Base-by-base conservation (phyloP, 371 early-diverging fungal species). In the Sporodiniella umbellata region DNA sequence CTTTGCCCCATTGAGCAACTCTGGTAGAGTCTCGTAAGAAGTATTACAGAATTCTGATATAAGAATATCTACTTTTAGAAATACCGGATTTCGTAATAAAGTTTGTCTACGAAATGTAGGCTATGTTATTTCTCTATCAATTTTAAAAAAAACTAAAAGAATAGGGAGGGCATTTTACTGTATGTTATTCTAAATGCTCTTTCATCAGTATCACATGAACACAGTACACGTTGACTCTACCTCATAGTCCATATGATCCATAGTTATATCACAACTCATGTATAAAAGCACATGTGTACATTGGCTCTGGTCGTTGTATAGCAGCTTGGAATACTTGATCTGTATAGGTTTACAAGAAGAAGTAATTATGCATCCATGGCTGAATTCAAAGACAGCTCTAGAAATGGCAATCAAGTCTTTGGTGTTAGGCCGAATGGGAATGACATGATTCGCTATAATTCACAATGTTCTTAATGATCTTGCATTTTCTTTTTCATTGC, bases 271-370 rank as follows among this genome's bases (percentile, higher is more conserved):
- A 18, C 12, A 8, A 28, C 60, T 60, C 22, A 66, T 45, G 40
- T 58, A 66, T 10, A 66, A 33, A 14, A 64, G 21, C 18, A 66
- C 23, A 42, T 62, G 59, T 8, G 51, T 53, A 23, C 51, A 50
- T 18, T 46, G 37, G 17, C 44, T 45, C 18, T 61, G 51, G n/a
- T 54, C 21, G 37, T 57, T 54, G 57, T 39, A 58, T 18, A 52
- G 46, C 38, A 37, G 8, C 11, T 58, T 38, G 17, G 45, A n/a
- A 51, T 60, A 42, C 14, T 42, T 4, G 21, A 51, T 52, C 8
- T 38, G 33, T n/a, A n/a, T n/a, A 19, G 38, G 42, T 31, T 7
- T 17, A 10, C 15, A 3, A 40, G 21, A 17, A 5, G 40, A n/a
- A 19, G 40, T 7, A 40, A 40, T 40, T 18, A 40, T 40, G 21